phyloP scores from a whole-genome alignment of 2,329 filamentous ascomycete genomes.

The Ceratocystis papillata region DNA sequence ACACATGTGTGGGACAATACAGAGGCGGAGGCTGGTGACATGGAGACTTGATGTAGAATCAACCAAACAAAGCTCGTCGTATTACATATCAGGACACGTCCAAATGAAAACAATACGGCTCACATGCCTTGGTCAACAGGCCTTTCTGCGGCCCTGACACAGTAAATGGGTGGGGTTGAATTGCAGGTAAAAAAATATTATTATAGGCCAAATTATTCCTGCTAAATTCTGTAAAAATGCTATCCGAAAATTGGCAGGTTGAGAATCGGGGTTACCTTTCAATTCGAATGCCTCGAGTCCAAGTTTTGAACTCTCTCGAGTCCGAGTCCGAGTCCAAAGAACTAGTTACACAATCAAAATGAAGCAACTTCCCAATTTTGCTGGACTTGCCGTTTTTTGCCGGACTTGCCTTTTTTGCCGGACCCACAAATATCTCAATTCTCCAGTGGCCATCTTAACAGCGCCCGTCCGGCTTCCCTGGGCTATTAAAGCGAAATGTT shows the following conservation, averaged over 20 bases:
- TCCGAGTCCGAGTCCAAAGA: background rate
- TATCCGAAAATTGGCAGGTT: too few relatives aligned
- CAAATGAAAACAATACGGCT: background rate
- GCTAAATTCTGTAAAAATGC: too few relatives aligned
- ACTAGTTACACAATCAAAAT: background rate
- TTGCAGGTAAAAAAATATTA: background rate
- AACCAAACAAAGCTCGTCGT: too few relatives aligned
- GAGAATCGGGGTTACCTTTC: too few relatives aligned
- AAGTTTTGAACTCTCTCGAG: background rate
- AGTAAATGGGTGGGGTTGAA: background rate
- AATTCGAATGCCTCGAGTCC: background rate
- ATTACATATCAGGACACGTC: background rate
- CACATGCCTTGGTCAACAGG: background rate
- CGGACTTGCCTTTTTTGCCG: slow-evolving; percentile 13
- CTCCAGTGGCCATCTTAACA: background rate
- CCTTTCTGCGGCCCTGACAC: background rate
- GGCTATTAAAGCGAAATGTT: background rate
- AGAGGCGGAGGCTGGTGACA: too few relatives aligned
- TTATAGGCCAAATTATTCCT: background rate
- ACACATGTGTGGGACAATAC: too few relatives aligned
- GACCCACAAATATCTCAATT: background rate
- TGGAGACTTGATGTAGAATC: too few relatives aligned
- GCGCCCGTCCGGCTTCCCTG: background rate
- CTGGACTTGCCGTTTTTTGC: background rate
- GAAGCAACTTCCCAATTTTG: background rate